These are phyloP conservation scores for Geotrichum restrictum DNA, from an alignment of 1,139 yeast genomes.

Conservation along the genomic window DNA sequence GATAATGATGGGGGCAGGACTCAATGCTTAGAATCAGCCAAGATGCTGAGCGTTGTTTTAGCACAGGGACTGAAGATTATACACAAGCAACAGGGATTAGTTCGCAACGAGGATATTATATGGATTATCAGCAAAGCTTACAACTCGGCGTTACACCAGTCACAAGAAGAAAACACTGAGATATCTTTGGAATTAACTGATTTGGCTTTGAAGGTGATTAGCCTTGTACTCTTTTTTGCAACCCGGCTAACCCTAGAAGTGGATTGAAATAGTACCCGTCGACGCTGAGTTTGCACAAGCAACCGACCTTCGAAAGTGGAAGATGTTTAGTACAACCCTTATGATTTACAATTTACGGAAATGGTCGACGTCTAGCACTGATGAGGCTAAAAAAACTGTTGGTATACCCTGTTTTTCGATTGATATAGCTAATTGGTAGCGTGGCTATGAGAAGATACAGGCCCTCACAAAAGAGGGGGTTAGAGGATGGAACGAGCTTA, in stretches of 20 bases:
- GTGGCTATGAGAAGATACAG: conserved; percentile 9
- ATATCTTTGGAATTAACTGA: conserved; percentile 11
- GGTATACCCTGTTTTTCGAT: background rate
- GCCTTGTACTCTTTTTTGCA: background rate
- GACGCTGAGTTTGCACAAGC: background rate
- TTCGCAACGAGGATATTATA: conserved; percentile 13
- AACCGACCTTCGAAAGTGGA: conserved; percentile 15
- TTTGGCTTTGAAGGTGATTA: conserved; percentile 12
- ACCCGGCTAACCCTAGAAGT: conserved; percentile 3
- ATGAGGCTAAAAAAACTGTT: conserved; percentile 7
- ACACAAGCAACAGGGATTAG: background rate
- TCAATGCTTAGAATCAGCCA: conserved; percentile 7
- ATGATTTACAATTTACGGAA: conserved; percentile 12
- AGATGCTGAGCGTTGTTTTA: conserved; percentile 5
- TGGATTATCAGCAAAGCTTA: conserved; percentile 22
- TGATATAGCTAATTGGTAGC: conserved; percentile 4
- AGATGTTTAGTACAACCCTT: conserved; percentile 8
- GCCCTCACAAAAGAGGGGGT: conserved; percentile 7
- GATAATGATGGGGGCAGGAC: background rate
- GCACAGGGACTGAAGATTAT: conserved; percentile 16
- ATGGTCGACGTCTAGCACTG: background rate
- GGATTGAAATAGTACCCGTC: conserved; percentile 13
- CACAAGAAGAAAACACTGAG: conserved; percentile 15
- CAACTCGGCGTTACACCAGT: conserved; percentile 20
- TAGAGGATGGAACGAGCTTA: background rate